Evolutionary conservation across 306 rosid species (phyloP).

Genomic region (Carpinus viminea): DNA sequence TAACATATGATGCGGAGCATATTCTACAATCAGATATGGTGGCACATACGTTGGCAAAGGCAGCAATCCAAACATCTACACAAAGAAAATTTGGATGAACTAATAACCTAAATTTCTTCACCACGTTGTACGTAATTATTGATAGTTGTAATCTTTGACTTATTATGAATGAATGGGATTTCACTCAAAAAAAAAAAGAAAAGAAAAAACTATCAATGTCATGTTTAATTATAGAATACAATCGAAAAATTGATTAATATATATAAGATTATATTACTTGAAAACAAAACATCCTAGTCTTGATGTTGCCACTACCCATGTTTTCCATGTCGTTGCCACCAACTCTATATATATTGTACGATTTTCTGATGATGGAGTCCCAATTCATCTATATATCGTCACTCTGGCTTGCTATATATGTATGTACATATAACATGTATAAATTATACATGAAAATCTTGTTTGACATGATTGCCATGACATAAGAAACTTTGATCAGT

Average conservation of each 20-base stretch:
- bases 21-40: too few species aligned
- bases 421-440: slow-evolving; percentile 10
- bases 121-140: too few species aligned
- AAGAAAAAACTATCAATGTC: neutral
- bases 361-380: neutral
- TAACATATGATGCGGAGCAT: too few species aligned
- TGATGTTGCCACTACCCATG: slow-evolving; percentile 9
- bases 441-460: slow-evolving; percentile 23
- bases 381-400: slow-evolving; percentile 15
- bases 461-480: slow-evolving; percentile 47
- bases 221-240: neutral
- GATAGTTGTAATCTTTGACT: too few species aligned
- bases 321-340: slow-evolving; percentile 16
- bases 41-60: too few species aligned
- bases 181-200: too few species aligned
- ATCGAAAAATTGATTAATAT: too few species aligned
- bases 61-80: too few species aligned
- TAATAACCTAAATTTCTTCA: too few species aligned
- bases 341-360: neutral
- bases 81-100: too few species aligned
- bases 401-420: neutral
- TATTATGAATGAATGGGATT: too few species aligned
- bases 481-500: slow-evolving; percentile 46
- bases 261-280: neutral
- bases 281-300: neutral